phyloP scores from a whole-genome alignment of 2,329 filamentous ascomycete species.

The Clonostachys sp. region DNA sequence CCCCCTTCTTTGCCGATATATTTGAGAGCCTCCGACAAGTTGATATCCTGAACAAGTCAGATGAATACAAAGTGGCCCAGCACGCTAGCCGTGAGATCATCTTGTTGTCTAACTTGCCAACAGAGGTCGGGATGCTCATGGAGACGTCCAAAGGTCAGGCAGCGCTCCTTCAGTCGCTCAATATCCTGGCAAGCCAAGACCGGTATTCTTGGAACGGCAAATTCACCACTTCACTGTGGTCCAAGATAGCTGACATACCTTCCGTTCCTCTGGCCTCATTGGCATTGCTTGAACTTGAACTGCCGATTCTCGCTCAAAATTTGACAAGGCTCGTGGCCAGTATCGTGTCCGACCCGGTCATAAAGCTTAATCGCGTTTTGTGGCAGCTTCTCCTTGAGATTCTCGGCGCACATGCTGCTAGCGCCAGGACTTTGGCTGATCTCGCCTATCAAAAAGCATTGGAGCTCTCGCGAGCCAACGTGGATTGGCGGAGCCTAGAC shows the following conservation, averaged over 20 bases:
- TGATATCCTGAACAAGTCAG: conserved; percentile 24
- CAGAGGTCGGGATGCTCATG: conserved; percentile 22
- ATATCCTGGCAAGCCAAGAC: conserved; percentile 35
- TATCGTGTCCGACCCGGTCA: conserved; percentile 43
- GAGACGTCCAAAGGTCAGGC: background rate
- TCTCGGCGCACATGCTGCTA: conserved; percentile 29
- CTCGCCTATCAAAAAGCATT: conserved; percentile 16
- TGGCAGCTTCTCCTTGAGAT: conserved; percentile 37
- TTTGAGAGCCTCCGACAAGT: conserved; percentile 56
- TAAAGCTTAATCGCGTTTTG: conserved; percentile 42
- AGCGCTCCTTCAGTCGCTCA: conserved; percentile 37
- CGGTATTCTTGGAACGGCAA: conserved; percentile 33
- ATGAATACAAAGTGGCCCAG: background rate
- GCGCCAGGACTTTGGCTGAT: conserved; percentile 17
- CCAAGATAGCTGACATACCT: conserved; percentile 44
- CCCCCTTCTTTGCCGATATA: conserved; percentile 46
- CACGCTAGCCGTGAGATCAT: conserved; percentile 29
- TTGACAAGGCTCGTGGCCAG: conserved; percentile 43
- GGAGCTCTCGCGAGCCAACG: conserved; percentile 4
- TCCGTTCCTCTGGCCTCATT: conserved; percentile 56
- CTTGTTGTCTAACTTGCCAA: conserved; percentile 39
- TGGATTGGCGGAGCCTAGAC: background rate
- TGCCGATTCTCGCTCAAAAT: conserved; percentile 55
- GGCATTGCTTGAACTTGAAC: conserved; percentile 58
- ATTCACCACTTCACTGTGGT: conserved; percentile 41